These are phyloP conservation scores for Hebeloma cylindrosporum DNA, from an alignment of 768 basidiomycete species.

Conservation along the genomic window DNA sequence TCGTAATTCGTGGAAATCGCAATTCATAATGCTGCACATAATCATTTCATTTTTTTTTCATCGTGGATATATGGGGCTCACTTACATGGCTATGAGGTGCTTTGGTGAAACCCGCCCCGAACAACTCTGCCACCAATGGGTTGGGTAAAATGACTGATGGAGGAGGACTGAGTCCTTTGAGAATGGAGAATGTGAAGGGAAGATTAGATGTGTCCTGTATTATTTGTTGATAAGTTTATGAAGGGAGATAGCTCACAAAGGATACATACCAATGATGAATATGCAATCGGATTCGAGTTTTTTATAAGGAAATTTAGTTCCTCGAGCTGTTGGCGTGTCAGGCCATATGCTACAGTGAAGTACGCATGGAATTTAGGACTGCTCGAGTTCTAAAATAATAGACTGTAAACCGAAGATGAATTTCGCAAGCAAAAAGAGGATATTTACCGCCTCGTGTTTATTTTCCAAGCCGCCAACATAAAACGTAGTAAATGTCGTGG, in stretches of 20 bases:
- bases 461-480: conserved; percentile 72
- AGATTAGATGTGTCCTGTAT: conserved; percentile 33
- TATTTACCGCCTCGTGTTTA: conserved; percentile 36
- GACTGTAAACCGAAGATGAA: too few species aligned
- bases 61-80: background rate
- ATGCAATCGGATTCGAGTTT: conserved; percentile 33
- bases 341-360: conserved; percentile 77
- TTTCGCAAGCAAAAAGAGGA: too few species aligned
- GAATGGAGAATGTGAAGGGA: conserved; percentile 57
- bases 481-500: conserved; percentile 75
- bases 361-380: conserved; percentile 68
- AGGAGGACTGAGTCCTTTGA: conserved; percentile 41
- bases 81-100: conserved; percentile 55
- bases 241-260: conserved; percentile 12
- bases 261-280: conserved; percentile 27
- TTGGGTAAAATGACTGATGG: conserved; percentile 58
- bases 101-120: conserved; percentile 84
- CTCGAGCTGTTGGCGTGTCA: conserved; percentile 66
- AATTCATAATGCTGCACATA: conserved; percentile 70
- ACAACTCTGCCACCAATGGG: conserved; percentile 72
- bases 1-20: conserved; percentile 79
- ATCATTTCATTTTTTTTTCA: background rate
- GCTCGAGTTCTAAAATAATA: background rate
- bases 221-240: conserved; percentile 9
- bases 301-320: conserved; percentile 68